Evolutionary conservation across 768 basidiomycete species (phyloP).

Genomic region (Rickenella mellea): DNA sequence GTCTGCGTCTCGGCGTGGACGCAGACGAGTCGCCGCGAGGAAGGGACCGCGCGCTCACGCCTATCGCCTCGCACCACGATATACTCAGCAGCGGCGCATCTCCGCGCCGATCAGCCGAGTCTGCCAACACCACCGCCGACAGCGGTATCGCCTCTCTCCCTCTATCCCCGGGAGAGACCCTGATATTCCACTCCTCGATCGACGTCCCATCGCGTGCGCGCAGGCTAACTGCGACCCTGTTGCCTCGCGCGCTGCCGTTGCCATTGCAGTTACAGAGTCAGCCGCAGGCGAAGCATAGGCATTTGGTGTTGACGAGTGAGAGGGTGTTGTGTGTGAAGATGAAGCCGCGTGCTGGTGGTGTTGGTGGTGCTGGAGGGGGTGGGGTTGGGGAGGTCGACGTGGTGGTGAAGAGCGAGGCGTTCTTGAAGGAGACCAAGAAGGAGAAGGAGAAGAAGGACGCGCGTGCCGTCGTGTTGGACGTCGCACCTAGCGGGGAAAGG

Average conservation of each 20-base stretch:
- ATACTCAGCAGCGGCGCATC: background rate
- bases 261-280: too few relatives aligned
- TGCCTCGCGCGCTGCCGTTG: constrained; percentile 39
- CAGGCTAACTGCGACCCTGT: constrained; percentile 29
- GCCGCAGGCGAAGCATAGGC: constrained; percentile 37
- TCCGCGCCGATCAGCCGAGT: constrained; percentile 15
- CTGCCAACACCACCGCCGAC: too few relatives aligned
- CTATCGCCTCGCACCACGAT: constrained; percentile 22
- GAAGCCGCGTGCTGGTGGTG: too few relatives aligned
- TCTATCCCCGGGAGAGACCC: constrained; percentile 35
- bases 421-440: constrained; percentile 26
- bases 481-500: constrained; percentile 43
- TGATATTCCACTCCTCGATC: constrained; percentile 44
- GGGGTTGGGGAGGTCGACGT: constrained; percentile 44
- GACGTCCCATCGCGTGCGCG: constrained; percentile 53
- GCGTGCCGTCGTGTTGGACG: constrained; percentile 32
- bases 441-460: constrained; percentile 39
- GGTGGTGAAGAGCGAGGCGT: constrained; percentile 38
- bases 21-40: too few relatives aligned
- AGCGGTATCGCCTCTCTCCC: too few relatives aligned
- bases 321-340: constrained; percentile 51
- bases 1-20: constrained; percentile 23
- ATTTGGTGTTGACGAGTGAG: constrained; percentile 46
- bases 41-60: constrained; percentile 42
- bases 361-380: too few relatives aligned